A percentile compares a stretch with the other conserved stretches of the same genome.
These are phyloP conservation scores for Chlorophyllum brunneum DNA, from an alignment of 768 basidiomycete species.

Conservation along the genomic window DNA sequence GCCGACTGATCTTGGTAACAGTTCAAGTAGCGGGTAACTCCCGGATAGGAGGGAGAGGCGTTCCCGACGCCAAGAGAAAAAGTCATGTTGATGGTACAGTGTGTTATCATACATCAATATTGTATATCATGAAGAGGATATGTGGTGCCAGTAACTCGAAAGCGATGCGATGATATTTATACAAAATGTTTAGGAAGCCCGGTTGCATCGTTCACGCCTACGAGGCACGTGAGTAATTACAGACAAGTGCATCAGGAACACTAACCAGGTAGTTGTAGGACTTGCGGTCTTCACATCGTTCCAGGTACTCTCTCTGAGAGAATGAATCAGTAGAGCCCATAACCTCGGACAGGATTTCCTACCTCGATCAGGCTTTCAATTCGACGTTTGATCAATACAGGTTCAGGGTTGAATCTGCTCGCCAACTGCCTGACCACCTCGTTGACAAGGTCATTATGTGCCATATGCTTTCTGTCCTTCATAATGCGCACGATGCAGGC, in stretches of 20 bases:
- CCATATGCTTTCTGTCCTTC: constrained; percentile 91
- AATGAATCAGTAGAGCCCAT: constrained; percentile 2
- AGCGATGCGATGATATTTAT: not conserved
- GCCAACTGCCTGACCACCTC: constrained; percentile 88
- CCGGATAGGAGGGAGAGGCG: not conserved
- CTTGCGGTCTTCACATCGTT: constrained; percentile 82
- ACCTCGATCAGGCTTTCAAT: constrained; percentile 95
- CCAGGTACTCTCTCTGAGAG: constrained; percentile 88
- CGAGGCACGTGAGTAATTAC: not conserved
- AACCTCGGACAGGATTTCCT: not conserved
- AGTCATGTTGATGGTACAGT: not conserved
- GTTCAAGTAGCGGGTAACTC: not conserved
- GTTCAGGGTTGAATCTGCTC: constrained; percentile 82
- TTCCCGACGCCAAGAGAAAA: not conserved
- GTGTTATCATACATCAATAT: constrained; percentile 5
- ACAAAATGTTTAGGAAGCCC: not conserved
- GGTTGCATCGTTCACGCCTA: constrained; percentile 14
- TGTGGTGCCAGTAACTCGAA: not conserved
- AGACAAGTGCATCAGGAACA: not conserved
- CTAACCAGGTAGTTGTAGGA: constrained; percentile 79
- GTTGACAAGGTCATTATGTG: constrained; percentile 83
- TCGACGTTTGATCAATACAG: constrained; percentile 85
- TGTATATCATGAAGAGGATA: not conserved
- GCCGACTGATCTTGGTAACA: not conserved
- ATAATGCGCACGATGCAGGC: constrained; percentile 97